A percentile compares a stretch with the other conserved stretches of the same genome.
phyloP scores from a whole-genome alignment of 2,329 filamentous ascomycete genomes.

The Colletotrichum simmondsii region DNA sequence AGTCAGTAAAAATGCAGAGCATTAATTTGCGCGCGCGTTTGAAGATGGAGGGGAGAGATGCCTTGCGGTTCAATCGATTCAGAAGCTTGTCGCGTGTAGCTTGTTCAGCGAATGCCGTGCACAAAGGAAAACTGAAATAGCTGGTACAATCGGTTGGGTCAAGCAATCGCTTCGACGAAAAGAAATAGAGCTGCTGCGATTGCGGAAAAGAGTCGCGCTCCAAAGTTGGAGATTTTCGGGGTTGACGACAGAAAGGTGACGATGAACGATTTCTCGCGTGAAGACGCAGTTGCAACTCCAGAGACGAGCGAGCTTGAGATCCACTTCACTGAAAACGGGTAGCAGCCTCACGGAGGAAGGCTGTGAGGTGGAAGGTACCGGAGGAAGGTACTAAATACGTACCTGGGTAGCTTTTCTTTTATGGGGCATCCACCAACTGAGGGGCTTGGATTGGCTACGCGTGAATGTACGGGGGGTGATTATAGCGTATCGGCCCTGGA shows the following conservation, averaged over 20 bases:
- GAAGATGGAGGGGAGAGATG: neutral
- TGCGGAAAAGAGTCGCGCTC: neutral
- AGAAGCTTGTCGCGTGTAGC: slow-evolving; percentile 32
- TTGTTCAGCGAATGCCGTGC: slow-evolving; percentile 15
- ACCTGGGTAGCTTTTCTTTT: neutral
- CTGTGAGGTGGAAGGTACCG: neutral
- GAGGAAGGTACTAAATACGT: neutral
- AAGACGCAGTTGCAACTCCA: slow-evolving; percentile 27
- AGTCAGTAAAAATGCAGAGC: slow-evolving; percentile 7
- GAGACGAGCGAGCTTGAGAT: slow-evolving; percentile 23
- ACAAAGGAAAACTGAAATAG: slow-evolving; percentile 14
- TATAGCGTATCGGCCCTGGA: neutral
- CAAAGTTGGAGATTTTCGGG: neutral
- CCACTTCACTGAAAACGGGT: slow-evolving; percentile 26
- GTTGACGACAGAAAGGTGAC: slow-evolving; percentile 12
- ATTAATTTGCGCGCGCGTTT: neutral
- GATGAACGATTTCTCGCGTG: slow-evolving; percentile 30
- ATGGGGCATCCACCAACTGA: slow-evolving; percentile 2
- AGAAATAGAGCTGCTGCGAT: neutral
- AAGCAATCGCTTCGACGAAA: neutral
- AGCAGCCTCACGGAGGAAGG: slow-evolving; percentile 34
- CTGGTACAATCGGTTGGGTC: slow-evolving; percentile 2
- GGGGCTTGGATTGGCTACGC: neutral
- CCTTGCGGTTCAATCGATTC: slow-evolving; percentile 4
- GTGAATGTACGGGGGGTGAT: neutral